Base-by-base conservation (phyloP, 1,284 basidiomycete species). In the Cutaneotrichosporon dermatis region DNA sequence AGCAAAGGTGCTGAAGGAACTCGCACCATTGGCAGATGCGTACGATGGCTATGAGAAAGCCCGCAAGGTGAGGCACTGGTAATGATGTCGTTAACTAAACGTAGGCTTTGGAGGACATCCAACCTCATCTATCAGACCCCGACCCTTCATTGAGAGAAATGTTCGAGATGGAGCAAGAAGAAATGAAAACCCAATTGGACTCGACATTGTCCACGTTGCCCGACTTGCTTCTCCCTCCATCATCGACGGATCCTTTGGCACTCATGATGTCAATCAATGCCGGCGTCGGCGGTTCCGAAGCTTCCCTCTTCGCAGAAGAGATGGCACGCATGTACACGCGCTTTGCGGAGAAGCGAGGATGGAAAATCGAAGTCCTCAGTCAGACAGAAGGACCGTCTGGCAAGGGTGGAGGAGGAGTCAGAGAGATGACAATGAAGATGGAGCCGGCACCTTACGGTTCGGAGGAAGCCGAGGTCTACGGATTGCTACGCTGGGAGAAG, bases 261-360 rank as follows among this genome's bases (percentile, higher is more conserved):
- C 89, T 90, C 0, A 81, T 98, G 57, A 79, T 99, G 58, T 95
- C 98, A 67, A 80, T 99, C 39, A 94, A 95, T 68, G 86, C 92
- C 0, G 96, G 93, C 3, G 92, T 95, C 0, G 96, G 95, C 0
- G 95, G 95, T 0, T 86, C 87, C 4, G 95, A 99, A 76, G 83
- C 93, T 0, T 85, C 85, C 5, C 80, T 97, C 0, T 99, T 98
- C 70, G 82, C 89, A 0, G 83, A 81, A 1, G 88, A 95, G 55
- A 76, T 99, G 45, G 75, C 90, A 42, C 80, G 88, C 36, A 93
- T 97, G 86, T 99, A 98, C 73, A 79, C 82, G 12, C 84, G 89
- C 9, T 84, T 87, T 46, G 88, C 88, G 0, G 81, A 83, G 51
- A 71, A 68, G 10, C 68, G 71, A 43, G 74, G 75, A 4, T 82